These are phyloP conservation scores for Biscogniauxia mediterranea DNA, from an alignment of 2,329 filamentous ascomycete species.

Conservation along the genomic window DNA sequence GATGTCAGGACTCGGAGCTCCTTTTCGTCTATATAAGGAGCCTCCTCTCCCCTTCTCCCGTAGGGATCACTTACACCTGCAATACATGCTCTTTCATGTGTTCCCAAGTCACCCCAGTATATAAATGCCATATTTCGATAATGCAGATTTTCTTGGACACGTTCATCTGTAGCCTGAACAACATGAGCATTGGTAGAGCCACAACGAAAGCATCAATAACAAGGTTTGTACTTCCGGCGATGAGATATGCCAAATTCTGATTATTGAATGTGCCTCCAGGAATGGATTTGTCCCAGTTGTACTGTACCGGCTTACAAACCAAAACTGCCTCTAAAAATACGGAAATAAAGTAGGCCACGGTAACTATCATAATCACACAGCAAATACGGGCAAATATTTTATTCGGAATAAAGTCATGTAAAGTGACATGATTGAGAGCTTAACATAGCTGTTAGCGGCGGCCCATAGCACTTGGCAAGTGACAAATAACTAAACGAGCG, in stretches of 20 bases:
- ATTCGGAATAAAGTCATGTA: constrained; percentile 12
- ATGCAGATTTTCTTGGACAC: constrained; percentile 9
- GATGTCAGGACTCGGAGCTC: too few relatives aligned
- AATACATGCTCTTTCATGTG: too few relatives aligned
- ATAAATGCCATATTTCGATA: constrained; percentile 16
- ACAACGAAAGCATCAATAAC: constrained; percentile 14
- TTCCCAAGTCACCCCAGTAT: too few relatives aligned
- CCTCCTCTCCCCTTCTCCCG: too few relatives aligned
- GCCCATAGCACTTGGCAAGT: constrained; percentile 12
- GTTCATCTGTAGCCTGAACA: constrained; percentile 9
- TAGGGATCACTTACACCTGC: too few relatives aligned
- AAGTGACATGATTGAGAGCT: constrained; percentile 18
- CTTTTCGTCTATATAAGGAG: too few relatives aligned
- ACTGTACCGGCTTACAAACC: constrained; percentile 12
- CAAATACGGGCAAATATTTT: constrained; percentile 5
- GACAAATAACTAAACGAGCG: not conserved
- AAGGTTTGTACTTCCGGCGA: constrained; percentile 13
- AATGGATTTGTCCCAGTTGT: constrained; percentile 19
- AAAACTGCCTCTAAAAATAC: constrained; percentile 13
- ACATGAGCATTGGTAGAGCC: constrained; percentile 14
- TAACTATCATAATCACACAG: constrained; percentile 7
- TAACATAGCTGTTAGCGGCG: constrained; percentile 15
- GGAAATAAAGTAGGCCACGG: constrained; percentile 4
- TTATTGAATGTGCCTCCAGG: not conserved
- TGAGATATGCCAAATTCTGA: constrained; percentile 1